Conservation (phyloP, 257 asterid genomes). For the Osmanthus fragrans region DNA sequence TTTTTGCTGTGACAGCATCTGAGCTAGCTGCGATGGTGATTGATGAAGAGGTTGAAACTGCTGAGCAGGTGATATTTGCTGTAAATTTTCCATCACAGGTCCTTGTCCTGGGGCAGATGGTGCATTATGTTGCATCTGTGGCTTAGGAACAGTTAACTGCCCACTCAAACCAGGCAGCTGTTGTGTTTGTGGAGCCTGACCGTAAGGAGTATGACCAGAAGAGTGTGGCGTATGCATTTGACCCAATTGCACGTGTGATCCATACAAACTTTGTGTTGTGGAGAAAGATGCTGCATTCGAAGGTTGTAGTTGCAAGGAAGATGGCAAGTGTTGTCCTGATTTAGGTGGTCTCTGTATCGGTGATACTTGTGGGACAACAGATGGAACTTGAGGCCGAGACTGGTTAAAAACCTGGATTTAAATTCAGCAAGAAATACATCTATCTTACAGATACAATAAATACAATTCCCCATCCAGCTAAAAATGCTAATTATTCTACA, state of each 20-base stretch:
- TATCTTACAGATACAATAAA: not conserved
- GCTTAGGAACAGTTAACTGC: conserved; percentile 48
- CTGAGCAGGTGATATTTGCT: conserved; percentile 39
- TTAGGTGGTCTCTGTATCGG: conserved; percentile 61
- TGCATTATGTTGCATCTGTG: conserved; percentile 56
- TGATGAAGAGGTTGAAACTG: conserved; percentile 53
- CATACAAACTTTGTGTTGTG: conserved; percentile 48
- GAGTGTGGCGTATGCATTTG: conserved; percentile 49
- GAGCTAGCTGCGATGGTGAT: conserved; percentile 87
- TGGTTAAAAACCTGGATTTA: conserved; percentile 36
- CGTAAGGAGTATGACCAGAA: conserved; percentile 45
- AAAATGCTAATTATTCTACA: conserved; percentile 12
- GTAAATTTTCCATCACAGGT: conserved; percentile 49
- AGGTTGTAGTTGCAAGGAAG: conserved; percentile 49
- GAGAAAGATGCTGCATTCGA: conserved; percentile 42
- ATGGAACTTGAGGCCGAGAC: conserved; percentile 39
- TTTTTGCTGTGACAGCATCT: conserved; percentile 87
- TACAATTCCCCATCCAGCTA: not conserved
- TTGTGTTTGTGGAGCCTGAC: conserved; percentile 51
- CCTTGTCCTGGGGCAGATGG: conserved; percentile 46
- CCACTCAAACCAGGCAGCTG: conserved; percentile 47
- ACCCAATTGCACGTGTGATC: conserved; percentile 52
- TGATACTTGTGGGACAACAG: conserved; percentile 45
- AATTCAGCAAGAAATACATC: not conserved
- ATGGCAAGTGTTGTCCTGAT: conserved; percentile 52